Base-by-base conservation (phyloP, 164 flowering plant genomes). In the Amborella trichopoda region DNA sequence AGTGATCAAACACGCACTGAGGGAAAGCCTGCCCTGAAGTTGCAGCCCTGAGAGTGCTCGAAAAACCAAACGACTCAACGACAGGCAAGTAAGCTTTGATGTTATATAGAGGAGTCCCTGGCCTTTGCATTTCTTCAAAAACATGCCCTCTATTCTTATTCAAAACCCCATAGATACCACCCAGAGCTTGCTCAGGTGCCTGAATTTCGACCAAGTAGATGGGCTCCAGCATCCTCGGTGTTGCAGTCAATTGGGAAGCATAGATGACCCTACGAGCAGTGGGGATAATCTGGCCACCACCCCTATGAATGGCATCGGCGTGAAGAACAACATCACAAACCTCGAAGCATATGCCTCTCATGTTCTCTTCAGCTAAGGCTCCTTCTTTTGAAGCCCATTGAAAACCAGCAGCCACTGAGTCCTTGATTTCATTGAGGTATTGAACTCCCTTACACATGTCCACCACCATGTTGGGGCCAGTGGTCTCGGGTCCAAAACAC, bases 11-110 rank as follows among this genome's bases (percentile, higher is more conserved):
- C 40, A 76, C 81, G 27, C 72, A 61, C 38, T 76, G 78, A 2
- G 81, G 77, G 61, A 75, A 75, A 0, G 81, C 77, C 57, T 75
- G 81, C 1, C 81, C 81, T 0, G 81, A 75, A 4, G 81, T 75
- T 21, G 71, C 69, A 21, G 81, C 81, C 45, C 77, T 60, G 36
- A 72, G 39, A 0, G 57, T 44, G 23, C 65, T 17, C 0, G 75
- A 72, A 63, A 75, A 75, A 10, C 75, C 77, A 42, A 70, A 75
- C 0, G 81, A 75, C 52, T 72, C 75, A 3, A 70, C 33, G 41
- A 75, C 81, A 6, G 81, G 77, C 1, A 75, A 68, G 47, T 75
- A 75, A 0, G 76, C 76, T 61, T 75, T 71, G 58, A 75, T 75
- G 56, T 64, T 71, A 63, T 71, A 71, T 1, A 75, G 69, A 2